Conservation (phyloP, 2,329 filamentous ascomycete species). For the Arachnomyces sp. region DNA sequence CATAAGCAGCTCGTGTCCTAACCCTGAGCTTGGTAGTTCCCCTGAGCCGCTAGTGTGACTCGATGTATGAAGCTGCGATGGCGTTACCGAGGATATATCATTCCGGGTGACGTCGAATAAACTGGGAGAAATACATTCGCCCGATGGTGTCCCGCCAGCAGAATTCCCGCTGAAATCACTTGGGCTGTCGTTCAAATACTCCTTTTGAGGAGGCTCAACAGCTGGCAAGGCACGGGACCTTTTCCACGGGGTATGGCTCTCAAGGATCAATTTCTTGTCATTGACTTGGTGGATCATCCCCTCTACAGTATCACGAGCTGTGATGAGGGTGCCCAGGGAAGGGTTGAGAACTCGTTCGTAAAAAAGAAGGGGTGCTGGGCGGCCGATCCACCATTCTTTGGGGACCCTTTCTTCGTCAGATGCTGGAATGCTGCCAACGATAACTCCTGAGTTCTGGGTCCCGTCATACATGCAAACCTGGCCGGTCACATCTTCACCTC, state of each 20-base stretch:
- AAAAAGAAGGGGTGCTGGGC: constrained; percentile 21
- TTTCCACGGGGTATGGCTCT: not conserved
- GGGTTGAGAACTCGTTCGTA: constrained; percentile 29
- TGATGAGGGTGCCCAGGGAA: constrained; percentile 10
- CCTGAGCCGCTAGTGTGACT: no score
- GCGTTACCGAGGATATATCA: no score
- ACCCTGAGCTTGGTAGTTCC: no score
- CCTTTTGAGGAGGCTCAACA: no score
- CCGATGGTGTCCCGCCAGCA: no score
- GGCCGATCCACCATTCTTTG: constrained; percentile 15
- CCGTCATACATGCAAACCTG: constrained; percentile 26
- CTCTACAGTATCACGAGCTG: constrained; percentile 10
- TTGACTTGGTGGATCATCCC: not conserved
- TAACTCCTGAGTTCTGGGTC: constrained; percentile 16
- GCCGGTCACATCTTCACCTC: constrained; percentile 18
- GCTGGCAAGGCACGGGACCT: no score
- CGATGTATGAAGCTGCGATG: no score
- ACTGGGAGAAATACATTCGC: no score
- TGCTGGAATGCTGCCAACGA: constrained; percentile 19
- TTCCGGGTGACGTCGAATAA: no score
- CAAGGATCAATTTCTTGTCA: not conserved
- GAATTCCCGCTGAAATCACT: no score
- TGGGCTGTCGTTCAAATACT: no score
- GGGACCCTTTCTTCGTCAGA: constrained; percentile 19
- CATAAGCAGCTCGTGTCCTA: no score